Evolutionary conservation across 306 rosid species (phyloP).

Genomic region (Biancaea sappan): DNA sequence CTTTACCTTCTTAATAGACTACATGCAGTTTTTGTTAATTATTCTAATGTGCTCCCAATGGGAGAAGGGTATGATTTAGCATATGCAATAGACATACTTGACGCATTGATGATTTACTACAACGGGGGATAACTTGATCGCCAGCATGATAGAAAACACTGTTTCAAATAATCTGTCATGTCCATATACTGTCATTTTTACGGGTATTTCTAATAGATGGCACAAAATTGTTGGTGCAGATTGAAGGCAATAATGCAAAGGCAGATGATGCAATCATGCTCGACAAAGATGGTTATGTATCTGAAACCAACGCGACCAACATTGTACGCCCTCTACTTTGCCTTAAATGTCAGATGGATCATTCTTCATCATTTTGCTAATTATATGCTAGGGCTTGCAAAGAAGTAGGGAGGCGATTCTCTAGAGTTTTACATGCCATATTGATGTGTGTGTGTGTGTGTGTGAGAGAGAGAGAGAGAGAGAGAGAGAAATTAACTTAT

Average conservation of each 20-base stretch:
- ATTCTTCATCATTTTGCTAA: not conserved
- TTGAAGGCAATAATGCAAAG: conserved; percentile 85
- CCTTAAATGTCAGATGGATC: conserved; percentile 4
- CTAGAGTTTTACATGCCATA: not conserved
- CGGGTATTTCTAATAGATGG: conserved; percentile 14
- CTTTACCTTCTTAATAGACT: not conserved
- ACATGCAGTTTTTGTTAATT: conserved; percentile 12
- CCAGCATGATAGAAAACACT: conserved; percentile 12
- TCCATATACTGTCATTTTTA: not conserved
- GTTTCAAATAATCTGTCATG: conserved; percentile 14
- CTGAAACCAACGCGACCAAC: conserved; percentile 89
- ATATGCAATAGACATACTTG: conserved; percentile 9
- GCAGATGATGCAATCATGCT: conserved; percentile 91
- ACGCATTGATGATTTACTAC: not conserved
- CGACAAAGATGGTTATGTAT: conserved; percentile 82
- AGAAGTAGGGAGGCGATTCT: conserved; percentile 15
- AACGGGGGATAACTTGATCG: not conserved
- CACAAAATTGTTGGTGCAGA: conserved; percentile 50
- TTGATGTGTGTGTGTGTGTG: too few relatives aligned
- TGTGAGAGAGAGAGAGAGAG: too few relatives aligned
- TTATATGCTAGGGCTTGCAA: conserved; percentile 17
- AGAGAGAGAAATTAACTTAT: not conserved
- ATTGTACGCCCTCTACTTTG: conserved; percentile 58
- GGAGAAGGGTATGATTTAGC: not conserved
- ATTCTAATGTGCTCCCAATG: conserved; percentile 1